Evolutionary conservation across 176 grass and related monocot species (phyloP).

Genomic region (Bonia amplexicaulis): DNA sequence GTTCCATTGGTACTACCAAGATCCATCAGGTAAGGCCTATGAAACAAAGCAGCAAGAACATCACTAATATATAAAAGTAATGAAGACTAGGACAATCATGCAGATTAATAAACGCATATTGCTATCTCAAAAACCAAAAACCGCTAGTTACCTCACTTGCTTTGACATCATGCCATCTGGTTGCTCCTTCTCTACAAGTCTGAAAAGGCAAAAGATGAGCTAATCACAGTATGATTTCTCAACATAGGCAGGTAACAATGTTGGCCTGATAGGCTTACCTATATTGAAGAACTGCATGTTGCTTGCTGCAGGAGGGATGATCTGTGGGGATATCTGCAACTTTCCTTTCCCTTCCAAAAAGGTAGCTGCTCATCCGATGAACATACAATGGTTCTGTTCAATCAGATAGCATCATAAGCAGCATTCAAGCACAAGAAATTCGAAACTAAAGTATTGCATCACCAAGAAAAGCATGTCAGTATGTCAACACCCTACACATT

Average conservation of each 20-base stretch:
- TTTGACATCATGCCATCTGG: conserved; percentile 83
- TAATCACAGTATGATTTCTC: conserved; percentile 18
- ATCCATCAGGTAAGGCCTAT: conserved; percentile 92
- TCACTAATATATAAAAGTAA: neutral
- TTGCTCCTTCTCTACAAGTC: conserved; percentile 87
- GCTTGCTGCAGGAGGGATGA: conserved; percentile 97
- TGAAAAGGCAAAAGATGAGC: conserved; percentile 32
- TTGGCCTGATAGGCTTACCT: conserved; percentile 12
- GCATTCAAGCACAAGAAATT: neutral
- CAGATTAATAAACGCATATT: neutral
- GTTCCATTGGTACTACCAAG: conserved; percentile 92
- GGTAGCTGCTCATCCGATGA: conserved; percentile 83
- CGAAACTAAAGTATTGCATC: neutral
- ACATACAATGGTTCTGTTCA: conserved; percentile 84
- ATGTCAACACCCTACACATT: neutral
- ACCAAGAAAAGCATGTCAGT: conserved; percentile 4
- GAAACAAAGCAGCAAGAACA: conserved; percentile 9
- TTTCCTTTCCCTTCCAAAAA: conserved; percentile 96
- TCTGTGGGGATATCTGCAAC: conserved; percentile 91
- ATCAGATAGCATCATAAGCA: conserved; percentile 19
- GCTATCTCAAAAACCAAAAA: neutral
- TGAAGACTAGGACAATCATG: neutral
- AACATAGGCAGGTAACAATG: neutral
- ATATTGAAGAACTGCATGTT: conserved; percentile 70
- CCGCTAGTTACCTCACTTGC: conserved; percentile 60